A percentile compares a stretch with the other conserved stretches of the same genome.
Evolutionary conservation across 495 filamentous ascomycete species (phyloP).

Genomic region (Talaromyces thailandensis): DNA sequence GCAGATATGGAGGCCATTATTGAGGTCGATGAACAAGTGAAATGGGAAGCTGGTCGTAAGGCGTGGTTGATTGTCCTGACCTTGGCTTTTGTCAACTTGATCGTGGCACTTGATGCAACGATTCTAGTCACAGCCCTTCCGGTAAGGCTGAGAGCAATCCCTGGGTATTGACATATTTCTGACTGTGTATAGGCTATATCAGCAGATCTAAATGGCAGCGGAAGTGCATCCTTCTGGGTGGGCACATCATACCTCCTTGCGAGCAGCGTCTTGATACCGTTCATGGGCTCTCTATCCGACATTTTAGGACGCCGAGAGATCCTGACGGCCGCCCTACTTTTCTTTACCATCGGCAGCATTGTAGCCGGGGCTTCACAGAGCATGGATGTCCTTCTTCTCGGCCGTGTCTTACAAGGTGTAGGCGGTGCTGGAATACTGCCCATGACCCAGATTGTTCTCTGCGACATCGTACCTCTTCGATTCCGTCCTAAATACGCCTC

Average conservation of each 20-base stretch:
- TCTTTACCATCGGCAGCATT: constrained; percentile 21
- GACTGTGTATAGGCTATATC: constrained; percentile 24
- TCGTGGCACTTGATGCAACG: constrained; percentile 47
- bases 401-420: constrained; percentile 26
- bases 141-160: neutral
- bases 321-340: constrained; percentile 34
- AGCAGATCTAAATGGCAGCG: constrained; percentile 28
- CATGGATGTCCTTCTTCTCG: constrained; percentile 17
- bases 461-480: constrained; percentile 30
- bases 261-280: constrained; percentile 36
- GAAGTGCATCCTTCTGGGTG: constrained; percentile 45
- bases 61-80: constrained; percentile 25
- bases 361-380: constrained; percentile 10
- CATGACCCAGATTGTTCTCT: constrained; percentile 18
- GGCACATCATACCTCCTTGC: constrained; percentile 44
- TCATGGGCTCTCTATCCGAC: constrained; percentile 37
- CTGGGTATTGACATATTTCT: neutral
- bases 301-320: constrained; percentile 35
- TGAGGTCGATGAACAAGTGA: neutral
- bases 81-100: constrained; percentile 36
- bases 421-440: constrained; percentile 23
- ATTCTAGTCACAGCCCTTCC: constrained; percentile 39
- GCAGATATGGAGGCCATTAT: neutral
- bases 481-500: constrained; percentile 24
- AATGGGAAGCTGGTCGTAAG: neutral